Evolutionary conservation across 2,329 filamentous ascomycete species (phyloP).

Genomic region (Gaeumannomyces tritici): DNA sequence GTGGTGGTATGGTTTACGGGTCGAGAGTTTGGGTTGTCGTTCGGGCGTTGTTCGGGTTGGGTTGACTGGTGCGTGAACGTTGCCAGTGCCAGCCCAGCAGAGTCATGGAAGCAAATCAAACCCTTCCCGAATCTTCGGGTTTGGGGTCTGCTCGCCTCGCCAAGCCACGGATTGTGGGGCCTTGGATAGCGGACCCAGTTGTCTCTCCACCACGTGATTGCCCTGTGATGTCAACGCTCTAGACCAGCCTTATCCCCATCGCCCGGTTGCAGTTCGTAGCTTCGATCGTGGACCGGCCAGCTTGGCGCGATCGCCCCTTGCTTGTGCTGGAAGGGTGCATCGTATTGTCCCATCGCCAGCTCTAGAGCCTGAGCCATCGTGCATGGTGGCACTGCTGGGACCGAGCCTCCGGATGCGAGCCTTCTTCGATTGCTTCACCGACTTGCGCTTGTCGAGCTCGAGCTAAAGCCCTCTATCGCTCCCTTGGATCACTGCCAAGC

Average conservation of each 20-base stretch:
- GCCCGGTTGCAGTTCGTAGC: neutral
- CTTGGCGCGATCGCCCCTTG: neutral
- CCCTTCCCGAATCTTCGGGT: slow-evolving; percentile 2
- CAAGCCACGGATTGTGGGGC: neutral
- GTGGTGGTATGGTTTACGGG: neutral
- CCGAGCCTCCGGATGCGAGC: too few species aligned
- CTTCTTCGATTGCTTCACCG: neutral
- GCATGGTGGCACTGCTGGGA: too few species aligned
- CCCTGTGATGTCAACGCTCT: neutral
- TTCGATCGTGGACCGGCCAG: neutral
- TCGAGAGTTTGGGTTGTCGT: neutral
- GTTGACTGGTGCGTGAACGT: neutral
- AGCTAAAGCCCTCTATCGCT: neutral
- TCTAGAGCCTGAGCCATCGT: neutral
- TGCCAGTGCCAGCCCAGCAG: neutral
- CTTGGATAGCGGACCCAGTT: neutral
- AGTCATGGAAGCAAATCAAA: neutral
- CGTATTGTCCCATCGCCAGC: neutral
- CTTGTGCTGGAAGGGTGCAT: neutral
- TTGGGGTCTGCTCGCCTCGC: neutral
- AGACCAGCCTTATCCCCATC: neutral
- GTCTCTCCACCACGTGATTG: neutral
- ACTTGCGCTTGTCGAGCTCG: neutral
- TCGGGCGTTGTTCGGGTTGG: neutral
- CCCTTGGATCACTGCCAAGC: neutral